These are phyloP conservation scores for Blastocystis sp. DNA, from an alignment of 352 stramenopile species.

Conservation along the genomic window DNA sequence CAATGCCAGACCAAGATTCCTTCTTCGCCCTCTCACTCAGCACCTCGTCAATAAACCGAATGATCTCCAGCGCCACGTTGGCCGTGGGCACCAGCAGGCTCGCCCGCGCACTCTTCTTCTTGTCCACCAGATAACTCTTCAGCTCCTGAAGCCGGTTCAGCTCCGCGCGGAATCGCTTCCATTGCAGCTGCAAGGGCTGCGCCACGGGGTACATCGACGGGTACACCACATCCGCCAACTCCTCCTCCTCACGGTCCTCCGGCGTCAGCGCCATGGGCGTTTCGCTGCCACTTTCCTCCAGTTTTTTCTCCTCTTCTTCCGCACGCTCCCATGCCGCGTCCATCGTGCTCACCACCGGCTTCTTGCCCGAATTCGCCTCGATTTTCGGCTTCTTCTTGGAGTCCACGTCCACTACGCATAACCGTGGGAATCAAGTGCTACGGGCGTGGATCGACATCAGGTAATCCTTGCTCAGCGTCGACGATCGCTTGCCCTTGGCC, in stretches of 20 bases:
- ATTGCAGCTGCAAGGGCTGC: background rate
- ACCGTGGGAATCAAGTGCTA: background rate
- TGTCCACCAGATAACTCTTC: slow-evolving; percentile 6
- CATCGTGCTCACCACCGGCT: no score
- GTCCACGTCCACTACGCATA: background rate
- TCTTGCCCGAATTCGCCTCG: no score
- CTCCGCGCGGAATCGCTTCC: background rate
- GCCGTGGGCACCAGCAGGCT: background rate
- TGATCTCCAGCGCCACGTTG: background rate
- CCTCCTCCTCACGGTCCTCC: background rate
- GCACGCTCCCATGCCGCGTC: background rate
- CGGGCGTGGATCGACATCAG: slow-evolving; percentile 5
- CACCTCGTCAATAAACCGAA: slow-evolving; percentile 25
- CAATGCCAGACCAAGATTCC: slow-evolving; percentile 30
- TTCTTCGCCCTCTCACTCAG: slow-evolving; percentile 6
- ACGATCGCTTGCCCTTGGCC: background rate
- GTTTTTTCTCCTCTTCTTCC: background rate
- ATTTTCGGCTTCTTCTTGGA: background rate
- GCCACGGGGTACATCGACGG: background rate
- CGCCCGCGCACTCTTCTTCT: background rate
- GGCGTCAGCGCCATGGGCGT: background rate
- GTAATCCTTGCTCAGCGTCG: background rate
- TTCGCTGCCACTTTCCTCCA: background rate
- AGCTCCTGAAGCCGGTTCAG: background rate
- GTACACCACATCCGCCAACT: background rate